Percentiles rank a stretch among this genome's conserved stretches.
These are phyloP conservation scores for Nemania serpens DNA, from an alignment of 2,329 filamentous ascomycete genomes.

Conservation along the genomic window DNA sequence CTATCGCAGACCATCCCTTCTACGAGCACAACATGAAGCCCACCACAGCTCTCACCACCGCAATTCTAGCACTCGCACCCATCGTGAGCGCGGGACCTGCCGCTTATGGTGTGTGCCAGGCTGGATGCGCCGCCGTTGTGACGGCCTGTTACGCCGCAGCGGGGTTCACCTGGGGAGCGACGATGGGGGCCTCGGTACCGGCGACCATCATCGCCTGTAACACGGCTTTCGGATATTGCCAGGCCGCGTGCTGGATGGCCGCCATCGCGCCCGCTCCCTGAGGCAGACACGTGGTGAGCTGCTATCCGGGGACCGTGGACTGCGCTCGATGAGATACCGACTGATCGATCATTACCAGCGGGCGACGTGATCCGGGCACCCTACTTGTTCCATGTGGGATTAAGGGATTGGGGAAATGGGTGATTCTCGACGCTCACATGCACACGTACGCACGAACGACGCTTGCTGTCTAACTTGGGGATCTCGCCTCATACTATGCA, in stretches of 20 bases:
- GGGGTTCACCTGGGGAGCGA: conserved; percentile 24
- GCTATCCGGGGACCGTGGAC: too few relatives aligned
- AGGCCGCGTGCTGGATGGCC: conserved; percentile 19
- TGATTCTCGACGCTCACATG: too few relatives aligned
- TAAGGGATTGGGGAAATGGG: too few relatives aligned
- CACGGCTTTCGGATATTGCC: conserved; percentile 18
- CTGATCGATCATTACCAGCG: not conserved
- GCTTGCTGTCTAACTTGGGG: not conserved
- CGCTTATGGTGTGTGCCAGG: conserved; percentile 24
- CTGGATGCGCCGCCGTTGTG: conserved; percentile 20
- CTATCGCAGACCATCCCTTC: too few relatives aligned
- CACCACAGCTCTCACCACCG: not conserved
- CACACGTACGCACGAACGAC: not conserved
- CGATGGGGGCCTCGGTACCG: conserved; percentile 1
- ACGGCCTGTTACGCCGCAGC: conserved; percentile 21
- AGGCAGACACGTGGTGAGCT: not conserved
- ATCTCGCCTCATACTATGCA: not conserved
- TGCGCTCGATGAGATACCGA: too few relatives aligned
- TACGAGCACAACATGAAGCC: conserved; percentile 11
- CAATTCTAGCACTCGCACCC: not conserved
- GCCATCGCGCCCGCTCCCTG: conserved; percentile 14
- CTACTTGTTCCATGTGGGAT: not conserved
- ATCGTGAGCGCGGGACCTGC: conserved; percentile 14
- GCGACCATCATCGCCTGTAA: conserved; percentile 21
- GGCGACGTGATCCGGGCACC: not conserved